Conservation (phyloP, 352 stramenopile genomes). For the Phytophthora quininea region DNA sequence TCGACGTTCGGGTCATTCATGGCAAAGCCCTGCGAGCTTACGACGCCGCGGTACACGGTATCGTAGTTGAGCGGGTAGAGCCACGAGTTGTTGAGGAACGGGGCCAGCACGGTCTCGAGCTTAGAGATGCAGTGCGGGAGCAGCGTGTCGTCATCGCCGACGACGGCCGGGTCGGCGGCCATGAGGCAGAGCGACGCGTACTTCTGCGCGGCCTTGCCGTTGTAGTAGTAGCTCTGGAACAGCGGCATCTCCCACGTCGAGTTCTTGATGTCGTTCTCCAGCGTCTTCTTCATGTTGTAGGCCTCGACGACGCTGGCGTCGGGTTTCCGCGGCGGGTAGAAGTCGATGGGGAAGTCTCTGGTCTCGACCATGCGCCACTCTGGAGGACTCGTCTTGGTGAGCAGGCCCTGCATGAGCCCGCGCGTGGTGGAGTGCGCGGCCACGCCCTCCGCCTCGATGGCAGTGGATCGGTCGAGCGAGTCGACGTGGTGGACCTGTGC, state of each 20-base stretch:
- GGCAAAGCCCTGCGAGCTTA: constrained; percentile 55
- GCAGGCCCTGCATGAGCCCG: constrained; percentile 20
- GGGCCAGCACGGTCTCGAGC: constrained; percentile 38
- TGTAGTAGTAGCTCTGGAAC: constrained; percentile 60
- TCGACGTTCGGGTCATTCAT: constrained; percentile 46
- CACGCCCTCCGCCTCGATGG: constrained; percentile 44
- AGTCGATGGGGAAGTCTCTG: constrained; percentile 40
- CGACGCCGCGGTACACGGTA: constrained; percentile 45
- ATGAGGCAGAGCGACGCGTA: constrained; percentile 61
- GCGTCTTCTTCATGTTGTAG: constrained; percentile 40
- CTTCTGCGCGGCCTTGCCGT: constrained; percentile 58
- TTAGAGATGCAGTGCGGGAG: constrained; percentile 43
- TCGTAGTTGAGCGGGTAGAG: constrained; percentile 55
- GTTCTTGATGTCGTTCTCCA: constrained; percentile 50
- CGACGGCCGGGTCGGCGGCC: constrained; percentile 42
- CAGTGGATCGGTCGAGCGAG: constrained; percentile 40
- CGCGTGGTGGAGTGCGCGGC: constrained; percentile 56
- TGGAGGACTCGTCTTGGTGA: neutral
- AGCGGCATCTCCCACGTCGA: constrained; percentile 39
- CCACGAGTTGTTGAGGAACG: constrained; percentile 52
- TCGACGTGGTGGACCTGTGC: constrained; percentile 58
- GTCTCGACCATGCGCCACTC: constrained; percentile 60
- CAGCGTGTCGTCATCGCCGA: constrained; percentile 50
- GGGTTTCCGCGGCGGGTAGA: constrained; percentile 49
- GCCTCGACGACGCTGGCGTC: constrained; percentile 20